phyloP scores from a whole-genome alignment of 2,329 filamentous ascomycete genomes.

The Cladophialophora psammophila region DNA sequence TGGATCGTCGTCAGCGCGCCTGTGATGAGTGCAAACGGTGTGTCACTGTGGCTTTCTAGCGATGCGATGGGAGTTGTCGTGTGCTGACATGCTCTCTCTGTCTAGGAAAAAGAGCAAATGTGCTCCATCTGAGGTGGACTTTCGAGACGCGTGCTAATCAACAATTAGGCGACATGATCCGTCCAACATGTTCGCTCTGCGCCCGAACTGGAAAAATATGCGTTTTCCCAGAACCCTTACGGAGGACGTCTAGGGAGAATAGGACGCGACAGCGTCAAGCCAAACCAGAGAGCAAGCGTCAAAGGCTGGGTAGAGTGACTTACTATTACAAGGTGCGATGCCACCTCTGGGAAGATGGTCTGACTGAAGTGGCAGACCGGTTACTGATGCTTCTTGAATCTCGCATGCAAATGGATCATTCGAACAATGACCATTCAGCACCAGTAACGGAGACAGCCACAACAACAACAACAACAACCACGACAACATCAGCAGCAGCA shows the following conservation, averaged over 20 bases:
- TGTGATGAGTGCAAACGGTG: slow-evolving; percentile 11
- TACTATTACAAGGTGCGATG: too few relatives aligned
- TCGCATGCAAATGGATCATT: too few relatives aligned
- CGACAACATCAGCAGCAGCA: too few relatives aligned
- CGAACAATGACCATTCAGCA: too few relatives aligned
- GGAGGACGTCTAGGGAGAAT: not conserved
- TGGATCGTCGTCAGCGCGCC: not conserved
- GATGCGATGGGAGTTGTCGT: not conserved
- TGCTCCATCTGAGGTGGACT: not conserved
- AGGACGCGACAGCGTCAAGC: slow-evolving; percentile 4
- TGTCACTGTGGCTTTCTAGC: not conserved
- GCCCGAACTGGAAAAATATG: not conserved
- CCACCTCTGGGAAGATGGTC: not conserved
- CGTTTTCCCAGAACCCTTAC: not conserved
- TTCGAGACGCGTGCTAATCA: not conserved
- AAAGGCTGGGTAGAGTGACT: not conserved
- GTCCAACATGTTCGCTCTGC: slow-evolving; percentile 4
- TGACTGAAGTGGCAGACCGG: slow-evolving; percentile 1
- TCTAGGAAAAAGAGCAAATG: slow-evolving; percentile 11
- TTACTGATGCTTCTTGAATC: slow-evolving; percentile 5
- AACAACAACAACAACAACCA: too few relatives aligned
- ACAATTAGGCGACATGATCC: slow-evolving; percentile 2
- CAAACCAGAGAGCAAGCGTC: not conserved
- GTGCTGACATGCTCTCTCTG: not conserved
- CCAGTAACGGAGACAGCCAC: too few relatives aligned